These are phyloP conservation scores for Ploettnerulaceae sp. DNA, from an alignment of 2,329 filamentous ascomycete species.

Conservation along the genomic window DNA sequence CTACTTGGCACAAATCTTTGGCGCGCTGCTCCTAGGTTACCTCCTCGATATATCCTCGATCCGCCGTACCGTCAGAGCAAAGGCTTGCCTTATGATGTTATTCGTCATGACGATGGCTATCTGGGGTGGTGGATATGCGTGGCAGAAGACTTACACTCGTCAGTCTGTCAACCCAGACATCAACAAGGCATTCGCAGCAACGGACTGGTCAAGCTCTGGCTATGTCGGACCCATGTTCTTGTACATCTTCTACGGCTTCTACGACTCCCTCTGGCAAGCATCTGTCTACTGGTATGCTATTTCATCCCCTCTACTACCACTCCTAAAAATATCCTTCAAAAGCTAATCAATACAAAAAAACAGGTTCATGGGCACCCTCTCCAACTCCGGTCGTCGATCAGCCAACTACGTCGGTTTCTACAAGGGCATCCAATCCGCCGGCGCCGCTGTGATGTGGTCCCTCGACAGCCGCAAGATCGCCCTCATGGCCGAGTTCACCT, in stretches of 20 bases:
- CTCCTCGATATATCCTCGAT: constrained; percentile 58
- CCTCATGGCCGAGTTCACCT: constrained; percentile 68
- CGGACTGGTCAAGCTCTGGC: constrained; percentile 62
- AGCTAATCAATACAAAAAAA: too few relatives aligned
- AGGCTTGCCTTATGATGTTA: constrained; percentile 55
- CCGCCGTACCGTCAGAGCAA: constrained; percentile 63
- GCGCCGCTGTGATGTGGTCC: constrained; percentile 70
- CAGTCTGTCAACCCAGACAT: constrained; percentile 24
- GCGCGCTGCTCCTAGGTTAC: constrained; percentile 68
- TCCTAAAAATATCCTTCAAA: constrained; percentile 11
- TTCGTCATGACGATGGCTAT: constrained; percentile 68
- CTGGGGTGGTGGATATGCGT: constrained; percentile 81
- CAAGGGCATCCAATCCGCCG: constrained; percentile 86
- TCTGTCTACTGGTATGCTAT: constrained; percentile 72
- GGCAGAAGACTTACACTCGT: constrained; percentile 60
- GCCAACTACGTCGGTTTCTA: constrained; percentile 91
- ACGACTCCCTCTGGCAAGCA: constrained; percentile 87
- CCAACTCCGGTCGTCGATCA: constrained; percentile 86
- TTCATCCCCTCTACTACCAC: constrained; percentile 4
- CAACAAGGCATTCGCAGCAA: constrained; percentile 18
- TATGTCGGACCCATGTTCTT: constrained; percentile 80
- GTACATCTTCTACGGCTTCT: constrained; percentile 87
- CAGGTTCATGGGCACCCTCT: constrained; percentile 87
- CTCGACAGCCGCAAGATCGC: constrained; percentile 58
- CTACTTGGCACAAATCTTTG: constrained; percentile 73